Percentiles rank a stretch among this genome's conserved stretches.
Conservation (phyloP, 192 early-diverging fungal genomes). For the Backusella liffmaniae region DNA sequence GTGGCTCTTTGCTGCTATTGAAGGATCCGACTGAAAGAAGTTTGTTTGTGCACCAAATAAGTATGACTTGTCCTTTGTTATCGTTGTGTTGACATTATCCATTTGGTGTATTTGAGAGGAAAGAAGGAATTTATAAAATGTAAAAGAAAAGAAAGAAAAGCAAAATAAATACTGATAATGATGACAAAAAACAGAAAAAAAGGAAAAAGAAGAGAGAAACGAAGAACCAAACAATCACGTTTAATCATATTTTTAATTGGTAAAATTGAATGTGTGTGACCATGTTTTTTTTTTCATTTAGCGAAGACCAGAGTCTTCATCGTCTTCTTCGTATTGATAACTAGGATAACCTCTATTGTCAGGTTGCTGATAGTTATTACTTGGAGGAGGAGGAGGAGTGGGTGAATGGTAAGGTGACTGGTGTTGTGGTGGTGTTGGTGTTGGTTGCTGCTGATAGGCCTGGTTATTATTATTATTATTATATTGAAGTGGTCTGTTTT, state of each 20-base stretch:
- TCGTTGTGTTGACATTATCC: background rate
- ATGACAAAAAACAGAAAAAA: background rate
- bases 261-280: constrained; percentile 6
- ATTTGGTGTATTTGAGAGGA: background rate
- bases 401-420: background rate
- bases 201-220: background rate
- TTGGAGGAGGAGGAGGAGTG: background rate
- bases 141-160: background rate
- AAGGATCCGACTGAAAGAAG: constrained; percentile 15
- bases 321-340: constrained; percentile 13
- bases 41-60: constrained; percentile 18
- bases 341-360: background rate
- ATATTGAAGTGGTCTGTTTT: background rate
- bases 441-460: background rate
- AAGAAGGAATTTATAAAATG: too few relatives aligned
- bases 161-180: constrained; percentile 1
- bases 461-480: background rate
- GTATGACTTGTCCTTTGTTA: background rate
- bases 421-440: background rate
- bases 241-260: constrained; percentile 11
- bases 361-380: background rate
- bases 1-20: constrained; percentile 6
- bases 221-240: background rate
- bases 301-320: constrained; percentile 13
- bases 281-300: constrained; percentile 6